Conservation (phyloP, 202 grass and related monocot species). For the Panicum hallii region DNA sequence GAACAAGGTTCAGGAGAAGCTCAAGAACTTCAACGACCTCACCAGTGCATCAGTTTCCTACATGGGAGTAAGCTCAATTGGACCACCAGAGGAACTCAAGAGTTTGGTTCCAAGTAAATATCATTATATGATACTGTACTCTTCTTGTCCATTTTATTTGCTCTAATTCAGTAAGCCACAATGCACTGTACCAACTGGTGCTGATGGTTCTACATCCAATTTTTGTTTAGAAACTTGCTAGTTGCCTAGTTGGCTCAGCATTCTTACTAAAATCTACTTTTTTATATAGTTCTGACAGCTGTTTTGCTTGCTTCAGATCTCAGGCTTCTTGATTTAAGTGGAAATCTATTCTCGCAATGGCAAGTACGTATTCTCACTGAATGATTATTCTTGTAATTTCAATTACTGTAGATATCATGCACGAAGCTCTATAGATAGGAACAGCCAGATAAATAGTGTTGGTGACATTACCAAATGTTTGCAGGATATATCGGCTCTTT, state of each 20-base stretch:
- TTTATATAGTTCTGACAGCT: constrained; percentile 18
- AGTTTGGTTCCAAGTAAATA: constrained; percentile 73
- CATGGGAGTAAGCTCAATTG: constrained; percentile 78
- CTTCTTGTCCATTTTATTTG: constrained; percentile 12
- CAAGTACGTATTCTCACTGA: constrained; percentile 55
- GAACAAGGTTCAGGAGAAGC: constrained; percentile 87
- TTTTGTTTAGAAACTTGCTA: background rate
- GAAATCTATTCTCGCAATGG: constrained; percentile 90
- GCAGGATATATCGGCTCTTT: constrained; percentile 73
- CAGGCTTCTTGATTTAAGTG: constrained; percentile 86
- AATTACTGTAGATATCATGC: background rate
- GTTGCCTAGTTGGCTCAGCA: background rate
- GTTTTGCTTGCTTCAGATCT: constrained; percentile 72
- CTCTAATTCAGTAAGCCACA: background rate
- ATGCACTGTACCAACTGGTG: background rate
- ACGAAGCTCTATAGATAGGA: background rate
- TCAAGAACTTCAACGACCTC: constrained; percentile 77
- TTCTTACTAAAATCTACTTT: background rate
- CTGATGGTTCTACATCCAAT: background rate
- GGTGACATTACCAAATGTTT: constrained; percentile 5
- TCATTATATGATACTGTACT: background rate
- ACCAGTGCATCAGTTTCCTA: constrained; percentile 68
- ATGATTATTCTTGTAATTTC: constrained; percentile 1
- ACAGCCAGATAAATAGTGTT: background rate
- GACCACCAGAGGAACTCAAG: constrained; percentile 56